Evolutionary conservation across 73 alveolate species (phyloP).

Genomic region (Effrenium voratum): DNA sequence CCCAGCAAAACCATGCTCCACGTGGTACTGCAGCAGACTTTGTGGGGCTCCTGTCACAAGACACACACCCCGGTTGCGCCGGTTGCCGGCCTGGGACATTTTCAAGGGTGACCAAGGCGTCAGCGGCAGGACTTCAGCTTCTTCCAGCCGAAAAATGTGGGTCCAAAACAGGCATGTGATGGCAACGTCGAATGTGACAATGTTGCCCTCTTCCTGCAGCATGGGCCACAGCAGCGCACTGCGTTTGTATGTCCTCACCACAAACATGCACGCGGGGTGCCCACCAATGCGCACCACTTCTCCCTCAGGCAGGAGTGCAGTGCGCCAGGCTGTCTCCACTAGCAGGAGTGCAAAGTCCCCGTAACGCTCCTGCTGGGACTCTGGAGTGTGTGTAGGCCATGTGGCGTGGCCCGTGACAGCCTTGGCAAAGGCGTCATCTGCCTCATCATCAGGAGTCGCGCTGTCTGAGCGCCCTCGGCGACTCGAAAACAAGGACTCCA

Average conservation of each 20-base stretch:
- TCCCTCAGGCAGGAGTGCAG: slow-evolving; percentile 1
- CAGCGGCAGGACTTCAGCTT: not conserved
- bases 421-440: not conserved
- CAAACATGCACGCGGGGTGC: not conserved
- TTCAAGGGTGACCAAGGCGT: not conserved
- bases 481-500: not conserved
- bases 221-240: slow-evolving; percentile 1
- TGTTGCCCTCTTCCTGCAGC: not conserved
- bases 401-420: not conserved
- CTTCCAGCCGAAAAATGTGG: not conserved
- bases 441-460: not conserved
- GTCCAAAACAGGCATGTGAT: not conserved
- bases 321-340: not conserved
- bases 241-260: not conserved
- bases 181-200: not conserved
- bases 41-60: not conserved
- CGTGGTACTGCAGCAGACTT: not conserved
- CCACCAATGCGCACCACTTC: not conserved
- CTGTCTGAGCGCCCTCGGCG: not conserved
- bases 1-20: not conserved
- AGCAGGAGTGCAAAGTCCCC: slow-evolving; percentile 16
- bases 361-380: slow-evolving; percentile 7
- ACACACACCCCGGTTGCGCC: not conserved
- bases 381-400: slow-evolving; percentile 13
- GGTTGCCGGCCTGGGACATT: not conserved